Evolutionary conservation across 2,329 filamentous ascomycete genomes (phyloP).

Genomic region (Claviceps pusilla): DNA sequence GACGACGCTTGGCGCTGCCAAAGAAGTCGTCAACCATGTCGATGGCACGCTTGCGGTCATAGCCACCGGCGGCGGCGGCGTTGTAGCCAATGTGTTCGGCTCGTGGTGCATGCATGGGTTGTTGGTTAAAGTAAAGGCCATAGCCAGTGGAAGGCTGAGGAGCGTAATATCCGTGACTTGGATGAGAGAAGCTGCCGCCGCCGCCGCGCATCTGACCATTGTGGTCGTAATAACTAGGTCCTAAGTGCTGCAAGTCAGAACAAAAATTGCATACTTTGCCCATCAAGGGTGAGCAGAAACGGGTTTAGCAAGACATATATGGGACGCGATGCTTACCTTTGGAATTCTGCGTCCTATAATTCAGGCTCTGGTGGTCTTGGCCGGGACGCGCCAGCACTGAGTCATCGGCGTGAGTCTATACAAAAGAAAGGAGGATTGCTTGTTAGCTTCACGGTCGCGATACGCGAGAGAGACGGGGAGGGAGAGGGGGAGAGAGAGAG

Average conservation of each 20-base stretch:
- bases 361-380: conserved; percentile 37
- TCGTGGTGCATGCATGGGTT: conserved; percentile 37
- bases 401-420: conserved; percentile 79
- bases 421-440: background rate
- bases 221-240: conserved; percentile 49
- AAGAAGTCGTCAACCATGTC: conserved; percentile 92
- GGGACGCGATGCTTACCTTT: conserved; percentile 30
- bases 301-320: conserved; percentile 7
- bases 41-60: conserved; percentile 68
- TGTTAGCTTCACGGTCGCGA: conserved; percentile 9
- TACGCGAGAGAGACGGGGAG: too few relatives aligned
- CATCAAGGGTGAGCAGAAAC: too few relatives aligned
- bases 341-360: conserved; percentile 37
- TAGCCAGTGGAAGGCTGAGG: conserved; percentile 41
- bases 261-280: background rate
- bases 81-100: conserved; percentile 51
- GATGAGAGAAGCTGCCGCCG: conserved; percentile 41
- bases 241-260: conserved; percentile 21
- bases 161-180: conserved; percentile 43
- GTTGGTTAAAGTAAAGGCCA: conserved; percentile 66
- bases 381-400: conserved; percentile 51
- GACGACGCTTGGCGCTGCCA: conserved; percentile 76
- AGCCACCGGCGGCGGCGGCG: conserved; percentile 32
- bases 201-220: conserved; percentile 44
- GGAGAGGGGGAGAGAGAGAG: background rate